Base-by-base conservation (phyloP, 768 basidiomycete species). In the Lyophyllum decastes region DNA sequence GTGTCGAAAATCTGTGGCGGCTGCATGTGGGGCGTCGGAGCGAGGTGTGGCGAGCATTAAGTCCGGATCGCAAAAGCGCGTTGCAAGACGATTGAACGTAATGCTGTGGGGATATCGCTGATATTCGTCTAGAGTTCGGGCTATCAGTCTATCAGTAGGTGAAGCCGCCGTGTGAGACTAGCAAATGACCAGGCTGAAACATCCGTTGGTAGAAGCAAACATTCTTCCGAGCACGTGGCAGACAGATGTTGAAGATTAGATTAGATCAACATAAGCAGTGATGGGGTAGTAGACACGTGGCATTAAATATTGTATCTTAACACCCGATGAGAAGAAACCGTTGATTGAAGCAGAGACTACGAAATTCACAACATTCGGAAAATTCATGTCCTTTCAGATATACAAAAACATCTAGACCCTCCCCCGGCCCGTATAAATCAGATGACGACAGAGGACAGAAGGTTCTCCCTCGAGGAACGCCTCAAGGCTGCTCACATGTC, bases 1-100 rank as follows among this genome's bases (percentile, higher is more conserved):
- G 55, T 80, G 81, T 26, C 67, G 59, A 33, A 62, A 61, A 26
- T 55, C 48, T 43, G 49, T 25, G 45, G 62, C 57, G 57, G 65
- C 63, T 27, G 43, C 41, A n/a, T 40, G 47, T 19, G 56, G 55
- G 33, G 50, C 48, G 30, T 49, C 48, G 3, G 47, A 49, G 41
- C 52, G 40, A 27, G 38, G 24, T 14, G 51, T 48, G 25, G 48
- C 35, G 25, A 57, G 22, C 59, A 55, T 60, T 8, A 43, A 10
- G 21, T 41, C 14, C 30, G 47, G 33, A 52, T 54, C 33, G 44
- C 45, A 40, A 34, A 17, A 44, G 19, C 45, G 48, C 10, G 33
- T 17, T 38, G 9, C 40, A 19, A 27, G 34, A 38, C 25, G 24
- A 10, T 41, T 52, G 17, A 49, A 12, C 33, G 48, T 5, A 14